These are phyloP conservation scores for Lipomyces sp. DNA, from an alignment of 805 yeast species.

Conservation along the genomic window DNA sequence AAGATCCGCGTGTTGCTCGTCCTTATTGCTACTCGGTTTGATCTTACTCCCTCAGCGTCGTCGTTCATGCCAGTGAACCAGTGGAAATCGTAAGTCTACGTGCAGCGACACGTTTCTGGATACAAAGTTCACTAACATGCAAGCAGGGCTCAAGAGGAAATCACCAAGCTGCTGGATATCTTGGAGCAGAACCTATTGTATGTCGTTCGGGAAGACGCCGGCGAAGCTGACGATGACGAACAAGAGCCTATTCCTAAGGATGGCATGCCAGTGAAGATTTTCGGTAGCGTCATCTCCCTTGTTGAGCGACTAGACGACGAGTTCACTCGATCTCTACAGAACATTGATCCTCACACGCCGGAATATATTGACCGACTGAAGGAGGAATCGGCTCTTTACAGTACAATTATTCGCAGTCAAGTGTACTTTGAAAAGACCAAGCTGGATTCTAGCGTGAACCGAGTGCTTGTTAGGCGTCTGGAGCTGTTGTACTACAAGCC, in stretches of 20 bases:
- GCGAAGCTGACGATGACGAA: conserved; percentile 65
- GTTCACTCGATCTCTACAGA: conserved; percentile 82
- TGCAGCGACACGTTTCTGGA: neutral
- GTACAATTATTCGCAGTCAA: conserved; percentile 81
- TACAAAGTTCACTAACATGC: neutral
- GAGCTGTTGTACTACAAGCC: conserved; percentile 96
- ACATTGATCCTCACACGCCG: conserved; percentile 91
- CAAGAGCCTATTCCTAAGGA: conserved; percentile 48
- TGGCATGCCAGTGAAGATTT: conserved; percentile 60
- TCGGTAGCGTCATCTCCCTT: conserved; percentile 83
- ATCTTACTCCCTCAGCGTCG: conserved; percentile 63
- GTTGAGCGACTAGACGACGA: conserved; percentile 96
- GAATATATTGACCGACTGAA: conserved; percentile 89
- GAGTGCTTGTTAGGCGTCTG: conserved; percentile 80
- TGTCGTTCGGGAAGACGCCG: conserved; percentile 81
- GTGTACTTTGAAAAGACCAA: conserved; percentile 71
- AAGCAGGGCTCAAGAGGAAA: conserved; percentile 50
- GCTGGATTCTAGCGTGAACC: conserved; percentile 53
- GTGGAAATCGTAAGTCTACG: conserved; percentile 70
- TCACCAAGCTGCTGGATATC: conserved; percentile 64
- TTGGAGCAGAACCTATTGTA: conserved; percentile 68
- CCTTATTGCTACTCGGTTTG: conserved; percentile 87
- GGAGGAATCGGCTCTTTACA: conserved; percentile 80
- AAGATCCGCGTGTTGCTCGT: conserved; percentile 75
- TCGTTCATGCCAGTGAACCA: conserved; percentile 75